Conservation (phyloP, 805 yeast species). For the Saturnispora hagleri region DNA sequence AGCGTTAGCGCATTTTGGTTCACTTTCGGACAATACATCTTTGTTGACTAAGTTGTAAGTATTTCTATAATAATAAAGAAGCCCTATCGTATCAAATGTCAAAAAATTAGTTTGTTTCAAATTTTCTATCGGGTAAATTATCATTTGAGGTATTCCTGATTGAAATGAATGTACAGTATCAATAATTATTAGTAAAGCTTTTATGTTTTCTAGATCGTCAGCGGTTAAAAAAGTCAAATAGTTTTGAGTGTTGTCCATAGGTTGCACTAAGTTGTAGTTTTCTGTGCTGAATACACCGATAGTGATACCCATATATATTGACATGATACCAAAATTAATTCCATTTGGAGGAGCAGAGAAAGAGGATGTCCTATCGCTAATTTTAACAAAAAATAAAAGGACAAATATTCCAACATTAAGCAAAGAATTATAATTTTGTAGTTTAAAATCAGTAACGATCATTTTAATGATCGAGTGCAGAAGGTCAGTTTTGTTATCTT, state of each 20-base stretch:
- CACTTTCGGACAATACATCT: not conserved
- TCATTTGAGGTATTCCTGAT: slow-evolving; percentile 19
- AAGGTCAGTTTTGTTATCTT: slow-evolving; percentile 15
- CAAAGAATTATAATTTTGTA: slow-evolving; percentile 12
- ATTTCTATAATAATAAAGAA: slow-evolving; percentile 10
- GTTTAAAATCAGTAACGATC: slow-evolving; percentile 16
- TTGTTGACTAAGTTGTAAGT: slow-evolving; percentile 9
- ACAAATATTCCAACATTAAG: slow-evolving; percentile 15
- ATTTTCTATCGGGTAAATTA: slow-evolving; percentile 6
- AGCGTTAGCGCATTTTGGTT: not conserved
- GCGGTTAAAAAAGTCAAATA: slow-evolving; percentile 10
- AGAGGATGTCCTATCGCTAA: slow-evolving; percentile 13
- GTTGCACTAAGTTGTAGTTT: not conserved
- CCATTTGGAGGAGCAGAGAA: slow-evolving; percentile 16
- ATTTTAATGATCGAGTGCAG: slow-evolving; percentile 13
- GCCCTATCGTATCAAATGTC: slow-evolving; percentile 2
- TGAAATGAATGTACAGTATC: slow-evolving; percentile 19
- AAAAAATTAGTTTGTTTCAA: slow-evolving; percentile 6
- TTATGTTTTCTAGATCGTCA: slow-evolving; percentile 16
- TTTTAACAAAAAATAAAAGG: slow-evolving; percentile 15
- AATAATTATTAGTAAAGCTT: slow-evolving; percentile 15
- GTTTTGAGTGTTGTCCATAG: not conserved
- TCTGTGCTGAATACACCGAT: slow-evolving; percentile 13
- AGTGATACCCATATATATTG: slow-evolving; percentile 17
- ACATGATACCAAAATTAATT: slow-evolving; percentile 12